A percentile compares a stretch with the other conserved stretches of the same genome.
phyloP scores from a whole-genome alignment of 768 basidiomycete species.

The Lactarius psammicola region DNA sequence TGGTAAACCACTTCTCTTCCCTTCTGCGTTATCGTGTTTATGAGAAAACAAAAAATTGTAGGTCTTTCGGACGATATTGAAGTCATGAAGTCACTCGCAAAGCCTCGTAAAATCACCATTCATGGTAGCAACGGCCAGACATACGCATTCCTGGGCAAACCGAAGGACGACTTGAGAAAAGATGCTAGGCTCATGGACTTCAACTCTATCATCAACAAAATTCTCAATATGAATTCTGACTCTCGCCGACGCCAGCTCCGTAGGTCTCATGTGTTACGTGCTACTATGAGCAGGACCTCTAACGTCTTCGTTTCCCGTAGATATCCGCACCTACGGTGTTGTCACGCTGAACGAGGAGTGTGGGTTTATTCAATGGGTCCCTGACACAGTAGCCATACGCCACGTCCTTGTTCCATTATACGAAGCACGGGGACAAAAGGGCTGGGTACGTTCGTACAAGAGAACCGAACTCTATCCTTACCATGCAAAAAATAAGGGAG shows the following conservation, averaged over 20 bases:
- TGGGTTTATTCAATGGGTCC: constrained; percentile 98
- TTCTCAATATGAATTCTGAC: constrained; percentile 91
- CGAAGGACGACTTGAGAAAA: constrained; percentile 95
- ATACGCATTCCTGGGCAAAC: constrained; percentile 94
- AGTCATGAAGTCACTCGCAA: constrained; percentile 88
- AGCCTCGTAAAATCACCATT: constrained; percentile 88
- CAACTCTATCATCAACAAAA: constrained; percentile 95
- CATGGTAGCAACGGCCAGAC: constrained; percentile 75
- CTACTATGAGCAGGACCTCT: constrained; percentile 8
- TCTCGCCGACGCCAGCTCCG: constrained; percentile 87
- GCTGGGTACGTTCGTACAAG: constrained; percentile 46
- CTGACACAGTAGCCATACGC: constrained; percentile 83
- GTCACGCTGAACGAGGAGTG: constrained; percentile 96
- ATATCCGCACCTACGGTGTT: constrained; percentile 98
- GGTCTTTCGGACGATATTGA: constrained; percentile 82
- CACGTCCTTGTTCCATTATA: constrained; percentile 71
- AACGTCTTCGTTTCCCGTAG: constrained; percentile 42
- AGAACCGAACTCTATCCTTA: not conserved
- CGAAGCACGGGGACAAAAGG: constrained; percentile 45
- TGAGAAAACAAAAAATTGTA: constrained; percentile 33
- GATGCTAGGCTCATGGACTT: constrained; percentile 98
- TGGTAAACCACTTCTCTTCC: constrained; percentile 42
- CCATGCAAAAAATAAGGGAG: constrained; percentile 35
- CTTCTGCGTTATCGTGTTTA: not conserved
- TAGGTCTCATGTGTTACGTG: constrained; percentile 41